A percentile compares a stretch with the other conserved stretches of the same genome.
phyloP scores from a whole-genome alignment of 805 yeast species.

The Blastobotrys muscicola region DNA sequence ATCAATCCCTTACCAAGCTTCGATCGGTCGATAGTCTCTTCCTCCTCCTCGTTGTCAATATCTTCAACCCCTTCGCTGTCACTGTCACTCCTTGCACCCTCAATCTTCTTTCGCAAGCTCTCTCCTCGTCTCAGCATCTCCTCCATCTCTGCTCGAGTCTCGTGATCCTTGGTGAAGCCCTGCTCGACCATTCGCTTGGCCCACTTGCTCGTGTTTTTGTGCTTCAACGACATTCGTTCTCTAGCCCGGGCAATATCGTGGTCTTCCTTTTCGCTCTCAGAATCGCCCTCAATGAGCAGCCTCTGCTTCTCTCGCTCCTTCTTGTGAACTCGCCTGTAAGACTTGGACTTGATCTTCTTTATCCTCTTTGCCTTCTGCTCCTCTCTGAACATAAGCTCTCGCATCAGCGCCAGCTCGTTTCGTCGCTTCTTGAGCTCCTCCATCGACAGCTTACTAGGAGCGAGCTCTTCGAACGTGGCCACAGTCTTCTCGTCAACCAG shows the following conservation, averaged over 20 bases:
- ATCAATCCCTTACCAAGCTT: slow-evolving; percentile 79
- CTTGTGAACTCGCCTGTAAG: slow-evolving; percentile 77
- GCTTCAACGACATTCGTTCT: slow-evolving; percentile 88
- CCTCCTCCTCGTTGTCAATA: slow-evolving; percentile 27
- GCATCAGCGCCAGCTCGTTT: slow-evolving; percentile 77
- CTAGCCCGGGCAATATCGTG: slow-evolving; percentile 70
- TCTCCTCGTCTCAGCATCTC: slow-evolving; percentile 91
- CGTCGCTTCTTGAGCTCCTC: slow-evolving; percentile 74
- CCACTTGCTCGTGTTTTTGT: slow-evolving; percentile 83
- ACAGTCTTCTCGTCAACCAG: slow-evolving; percentile 64
- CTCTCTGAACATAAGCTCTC: slow-evolving; percentile 94
- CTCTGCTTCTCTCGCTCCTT: slow-evolving; percentile 66
- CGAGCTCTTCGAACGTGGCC: slow-evolving; percentile 80
- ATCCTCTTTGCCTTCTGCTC: slow-evolving; percentile 84
- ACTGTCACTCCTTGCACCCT: slow-evolving; percentile 45
- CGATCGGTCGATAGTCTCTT: slow-evolving; percentile 20
- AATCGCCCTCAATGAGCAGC: slow-evolving; percentile 52
- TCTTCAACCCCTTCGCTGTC: slow-evolving; percentile 24
- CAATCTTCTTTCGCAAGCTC: slow-evolving; percentile 56
- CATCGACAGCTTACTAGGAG: slow-evolving; percentile 67
- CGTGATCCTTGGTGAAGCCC: slow-evolving; percentile 82
- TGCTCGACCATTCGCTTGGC: slow-evolving; percentile 82
- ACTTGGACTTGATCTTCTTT: slow-evolving; percentile 90
- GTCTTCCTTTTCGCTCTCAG: slow-evolving; percentile 45
- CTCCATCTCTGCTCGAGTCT: slow-evolving; percentile 80